Base-by-base conservation (phyloP, 2,329 filamentous ascomycete species). In the Xylaria multiplex region DNA sequence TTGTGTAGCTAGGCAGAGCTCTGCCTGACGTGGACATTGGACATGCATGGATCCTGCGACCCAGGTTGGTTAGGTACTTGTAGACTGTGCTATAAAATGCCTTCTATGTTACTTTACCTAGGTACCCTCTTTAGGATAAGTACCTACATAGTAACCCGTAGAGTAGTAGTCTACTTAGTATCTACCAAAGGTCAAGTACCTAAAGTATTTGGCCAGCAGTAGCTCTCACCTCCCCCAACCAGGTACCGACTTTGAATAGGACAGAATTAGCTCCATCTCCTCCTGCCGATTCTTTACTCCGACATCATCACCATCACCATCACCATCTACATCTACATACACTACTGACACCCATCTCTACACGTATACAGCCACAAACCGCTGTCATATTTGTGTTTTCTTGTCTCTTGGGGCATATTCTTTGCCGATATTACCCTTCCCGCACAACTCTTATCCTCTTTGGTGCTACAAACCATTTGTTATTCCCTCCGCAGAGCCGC, bases 11-110 rank as follows among this genome's bases (percentile, higher is more conserved):
- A 55, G 55, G 59, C 55, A 66, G 64, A 63, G 59, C 55, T 66
- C 59, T 59, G 49, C 49, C 55, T 66, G 64, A 65, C 50, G 46
- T 59, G 46, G 59, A 65, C 53, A 55, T 24, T 59, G 42, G 59
- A 65, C 53, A 55, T 24, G 32, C 11, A 11, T 40, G 52, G 52
- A 19, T 53, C 49, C 49, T 13, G 14, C 32, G n/a, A 22, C 49
- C 49, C 6, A 54, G 4, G 3, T 42, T 8, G 19, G n/a, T 13
- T 49, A 46, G n/a, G 43, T 46, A 22, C n/a, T n/a, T 22, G 27
- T n/a, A 32, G 35, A 13, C 14, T 2, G 37, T 40, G 37, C 37
- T 1, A 14, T 40, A 40, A 40, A 40, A 40, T 40, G 1, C 37
- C 37, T 40, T 40, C 37, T 13, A 5, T 14, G 37, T 40, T 40